Conservation (phyloP, 140 eudicot species). For the Erigeron philadelphicus region DNA sequence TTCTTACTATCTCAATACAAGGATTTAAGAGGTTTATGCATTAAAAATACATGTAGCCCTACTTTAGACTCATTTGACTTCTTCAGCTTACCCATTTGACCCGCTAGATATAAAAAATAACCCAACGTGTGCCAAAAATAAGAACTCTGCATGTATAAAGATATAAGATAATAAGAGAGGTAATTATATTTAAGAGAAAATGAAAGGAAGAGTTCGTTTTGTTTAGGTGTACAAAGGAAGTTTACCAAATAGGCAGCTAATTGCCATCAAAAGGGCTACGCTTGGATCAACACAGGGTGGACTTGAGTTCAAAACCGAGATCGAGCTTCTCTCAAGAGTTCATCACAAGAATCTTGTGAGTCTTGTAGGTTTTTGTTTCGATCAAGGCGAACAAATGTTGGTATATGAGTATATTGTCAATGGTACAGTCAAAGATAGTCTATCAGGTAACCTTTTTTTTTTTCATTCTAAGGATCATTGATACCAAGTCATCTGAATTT, state of each 20-base stretch:
- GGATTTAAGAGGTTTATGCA: background rate
- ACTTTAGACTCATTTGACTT: background rate
- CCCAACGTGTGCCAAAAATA: background rate
- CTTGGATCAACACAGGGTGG: conserved; percentile 79
- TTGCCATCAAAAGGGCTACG: conserved; percentile 85
- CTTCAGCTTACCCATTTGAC: background rate
- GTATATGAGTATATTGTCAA: conserved; percentile 77
- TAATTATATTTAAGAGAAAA: background rate
- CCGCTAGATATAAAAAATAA: background rate
- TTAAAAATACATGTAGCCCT: background rate
- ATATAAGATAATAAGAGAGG: background rate
- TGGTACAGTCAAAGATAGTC: conserved; percentile 77
- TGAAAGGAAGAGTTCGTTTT: conserved; percentile 9
- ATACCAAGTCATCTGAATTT: background rate
- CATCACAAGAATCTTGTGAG: conserved; percentile 92
- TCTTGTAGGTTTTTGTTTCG: conserved; percentile 82
- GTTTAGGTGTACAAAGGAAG: conserved; percentile 78
- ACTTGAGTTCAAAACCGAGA: conserved; percentile 86
- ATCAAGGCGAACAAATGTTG: conserved; percentile 83
- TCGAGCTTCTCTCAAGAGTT: conserved; percentile 69
- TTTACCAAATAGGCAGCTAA: conserved; percentile 53
- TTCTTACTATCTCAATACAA: too few relatives aligned
- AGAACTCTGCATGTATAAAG: background rate
- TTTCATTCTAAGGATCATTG: background rate
- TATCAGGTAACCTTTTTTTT: conserved; percentile 51